Evolutionary conservation across 371 early-diverging fungal species (phyloP), one percentile per base, ranked within the genome.

Genomic region (Actinomucor elegans): DNA sequence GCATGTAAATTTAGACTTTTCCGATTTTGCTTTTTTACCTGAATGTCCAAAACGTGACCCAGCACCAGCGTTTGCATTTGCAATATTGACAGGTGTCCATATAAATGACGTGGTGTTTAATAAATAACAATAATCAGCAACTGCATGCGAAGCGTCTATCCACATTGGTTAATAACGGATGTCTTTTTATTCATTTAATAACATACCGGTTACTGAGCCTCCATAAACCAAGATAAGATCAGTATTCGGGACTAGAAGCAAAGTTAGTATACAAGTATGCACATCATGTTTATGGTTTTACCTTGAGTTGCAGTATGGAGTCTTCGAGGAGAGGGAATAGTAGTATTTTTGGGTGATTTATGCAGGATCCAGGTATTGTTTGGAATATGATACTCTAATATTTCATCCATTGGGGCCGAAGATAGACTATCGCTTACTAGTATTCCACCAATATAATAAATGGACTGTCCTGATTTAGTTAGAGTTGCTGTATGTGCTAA

Each of bases 11-110:
- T n/a, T n/a, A n/a, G n/a, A n/a, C 28, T 12, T 20, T 20, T 48
- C 10, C 36, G 27, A 12, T 20, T 27, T 24, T 33, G n/a, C 11
- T 36, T 26, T 23, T 35, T 52, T 60, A 60, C 61, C 61, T 18
- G 55, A 54, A 23, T 61, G 61, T 10, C 61, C 61, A 46, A 55
- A 55, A 15, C 61, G 45, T 23, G 61, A 45, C 2, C 55, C 47
- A 15, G 55, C 52, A 11, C 52, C 51, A 8, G 27, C 7, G 21
- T 44, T 48, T 23, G 35, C 3, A 27, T 44, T 48, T 15, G 18
- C 26, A 4, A 41, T 29, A 33, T 38, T 46, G 1, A 54, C 15
- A 27, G 34, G 26, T 3, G 55, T 55, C 52, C 55, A 61, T 20
- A 17, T 20, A n/a, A 41, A 50, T 2, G 55, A 55, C 3, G 51